phyloP scores from a whole-genome alignment of 1,139 yeast genomes.

The Insectozyma bohioensis region DNA sequence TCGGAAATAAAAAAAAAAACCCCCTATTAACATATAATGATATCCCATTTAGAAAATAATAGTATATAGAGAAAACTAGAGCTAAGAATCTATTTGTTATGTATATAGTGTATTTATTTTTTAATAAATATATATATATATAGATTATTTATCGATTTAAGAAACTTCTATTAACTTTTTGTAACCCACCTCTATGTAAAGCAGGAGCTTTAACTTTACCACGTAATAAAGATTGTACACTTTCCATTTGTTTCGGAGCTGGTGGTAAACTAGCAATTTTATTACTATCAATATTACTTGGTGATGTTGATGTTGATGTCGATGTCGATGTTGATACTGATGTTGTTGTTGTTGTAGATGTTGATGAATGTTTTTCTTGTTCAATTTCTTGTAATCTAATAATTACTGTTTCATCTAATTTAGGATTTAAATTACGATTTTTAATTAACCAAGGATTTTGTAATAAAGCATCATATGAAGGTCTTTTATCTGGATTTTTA shows the following conservation, averaged over 20 bases:
- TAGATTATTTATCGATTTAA: conserved; percentile 12
- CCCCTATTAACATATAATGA: no score
- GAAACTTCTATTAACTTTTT: conserved; percentile 14
- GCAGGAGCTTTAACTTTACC: conserved; percentile 44
- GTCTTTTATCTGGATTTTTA: conserved; percentile 79
- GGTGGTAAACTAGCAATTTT: conserved; percentile 10
- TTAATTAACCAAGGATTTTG: conserved; percentile 80
- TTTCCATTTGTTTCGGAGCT: conserved; percentile 24
- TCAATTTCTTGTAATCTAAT: conserved; percentile 32
- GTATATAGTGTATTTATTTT: no score
- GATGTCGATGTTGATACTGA: conserved; percentile 8
- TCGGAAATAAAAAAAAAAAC: no score
- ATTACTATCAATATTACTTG: conserved; percentile 3
- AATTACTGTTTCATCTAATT: conserved; percentile 41
- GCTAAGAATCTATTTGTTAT: no score
- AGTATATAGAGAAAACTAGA: no score
- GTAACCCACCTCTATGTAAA: conserved; percentile 42
- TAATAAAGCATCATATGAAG: conserved; percentile 73
- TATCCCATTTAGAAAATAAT: no score
- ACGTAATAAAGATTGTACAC: conserved; percentile 37
- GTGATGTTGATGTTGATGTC: conserved; percentile 2
- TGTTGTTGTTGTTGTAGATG: conserved; percentile 10
- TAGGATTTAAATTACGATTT: conserved; percentile 42
- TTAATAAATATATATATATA: no score
- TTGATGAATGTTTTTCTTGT: conserved; percentile 19